These are phyloP conservation scores for Dioszegia aurantiaca DNA, from an alignment of 768 basidiomycete genomes.

Conservation along the genomic window DNA sequence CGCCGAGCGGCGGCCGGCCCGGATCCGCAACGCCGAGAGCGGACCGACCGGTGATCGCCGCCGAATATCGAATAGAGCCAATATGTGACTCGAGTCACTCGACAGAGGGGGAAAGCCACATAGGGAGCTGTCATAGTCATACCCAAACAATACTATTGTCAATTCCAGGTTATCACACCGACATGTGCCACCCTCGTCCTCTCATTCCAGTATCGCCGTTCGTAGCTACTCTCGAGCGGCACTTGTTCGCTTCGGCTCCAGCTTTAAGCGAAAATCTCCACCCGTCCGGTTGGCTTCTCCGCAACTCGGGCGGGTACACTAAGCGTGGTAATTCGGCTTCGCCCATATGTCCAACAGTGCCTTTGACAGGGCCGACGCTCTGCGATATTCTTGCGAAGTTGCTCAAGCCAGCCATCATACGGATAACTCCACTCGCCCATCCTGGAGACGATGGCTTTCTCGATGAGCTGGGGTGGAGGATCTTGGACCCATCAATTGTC, in stretches of 20 bases:
- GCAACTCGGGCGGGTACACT: constrained; percentile 5
- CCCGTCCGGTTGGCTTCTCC: constrained; percentile 1
- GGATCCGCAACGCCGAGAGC: too few species aligned
- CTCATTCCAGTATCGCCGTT: too few species aligned
- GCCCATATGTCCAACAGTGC: background rate
- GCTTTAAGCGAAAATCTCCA: background rate
- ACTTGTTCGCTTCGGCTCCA: background rate
- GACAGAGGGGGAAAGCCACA: too few species aligned
- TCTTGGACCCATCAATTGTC: constrained; percentile 1
- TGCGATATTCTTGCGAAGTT: background rate
- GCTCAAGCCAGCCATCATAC: background rate
- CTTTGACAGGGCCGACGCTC: background rate
- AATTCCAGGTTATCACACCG: too few species aligned
- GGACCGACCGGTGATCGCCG: too few species aligned
- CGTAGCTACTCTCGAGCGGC: too few species aligned
- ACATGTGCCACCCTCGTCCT: too few species aligned
- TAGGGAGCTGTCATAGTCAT: too few species aligned
- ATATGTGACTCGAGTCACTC: too few species aligned
- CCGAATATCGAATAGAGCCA: too few species aligned
- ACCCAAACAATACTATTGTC: too few species aligned
- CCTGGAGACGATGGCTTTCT: background rate
- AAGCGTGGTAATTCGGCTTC: constrained; percentile 10
- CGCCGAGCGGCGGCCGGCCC: too few species aligned
- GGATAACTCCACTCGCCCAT: constrained; percentile 5
- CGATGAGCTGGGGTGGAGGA: background rate